Evolutionary conservation across 306 rosid genomes (phyloP).

Genomic region (Phaseolus lunatus): DNA sequence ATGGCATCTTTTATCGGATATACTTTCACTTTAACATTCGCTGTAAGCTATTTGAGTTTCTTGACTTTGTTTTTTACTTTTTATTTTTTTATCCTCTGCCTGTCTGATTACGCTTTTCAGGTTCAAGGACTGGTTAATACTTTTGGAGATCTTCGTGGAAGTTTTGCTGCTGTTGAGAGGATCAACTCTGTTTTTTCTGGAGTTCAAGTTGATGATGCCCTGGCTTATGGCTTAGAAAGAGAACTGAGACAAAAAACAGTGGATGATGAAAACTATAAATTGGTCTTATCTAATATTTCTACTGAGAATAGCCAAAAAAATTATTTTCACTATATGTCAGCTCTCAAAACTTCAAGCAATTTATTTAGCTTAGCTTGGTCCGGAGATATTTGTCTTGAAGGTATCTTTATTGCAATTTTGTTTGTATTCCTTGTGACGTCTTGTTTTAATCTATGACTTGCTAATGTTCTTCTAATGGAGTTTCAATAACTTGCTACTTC

Average conservation of each 20-base stretch:
- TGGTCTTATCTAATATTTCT: constrained; percentile 58
- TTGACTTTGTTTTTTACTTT: constrained; percentile 33
- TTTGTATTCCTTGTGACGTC: constrained; percentile 35
- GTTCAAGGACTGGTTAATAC: constrained; percentile 99
- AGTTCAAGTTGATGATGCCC: constrained; percentile 84
- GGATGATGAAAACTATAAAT: constrained; percentile 63
- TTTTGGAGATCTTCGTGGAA: constrained; percentile 91
- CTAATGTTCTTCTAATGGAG: constrained; percentile 24
- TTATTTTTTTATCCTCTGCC: constrained; percentile 32
- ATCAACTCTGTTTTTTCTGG: constrained; percentile 86
- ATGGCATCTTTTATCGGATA: constrained; percentile 98
- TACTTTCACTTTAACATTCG: constrained; percentile 96
- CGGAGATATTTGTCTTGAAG: constrained; percentile 89
- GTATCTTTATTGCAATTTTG: constrained; percentile 53
- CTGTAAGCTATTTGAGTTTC: constrained; percentile 64
- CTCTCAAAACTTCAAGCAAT: constrained; percentile 74
- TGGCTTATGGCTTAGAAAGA: constrained; percentile 91
- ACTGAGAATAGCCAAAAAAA: constrained; percentile 53
- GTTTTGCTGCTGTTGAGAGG: constrained; percentile 90
- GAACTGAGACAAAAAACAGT: constrained; percentile 72
- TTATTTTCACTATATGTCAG: constrained; percentile 81
- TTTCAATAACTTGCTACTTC: constrained; percentile 27
- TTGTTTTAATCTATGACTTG: constrained; percentile 19
- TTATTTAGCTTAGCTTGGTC: constrained; percentile 75
- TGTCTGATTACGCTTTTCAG: constrained; percentile 58